Evolutionary conservation across 257 asterid genomes (phyloP).

Genomic region (Rhazya stricta): DNA sequence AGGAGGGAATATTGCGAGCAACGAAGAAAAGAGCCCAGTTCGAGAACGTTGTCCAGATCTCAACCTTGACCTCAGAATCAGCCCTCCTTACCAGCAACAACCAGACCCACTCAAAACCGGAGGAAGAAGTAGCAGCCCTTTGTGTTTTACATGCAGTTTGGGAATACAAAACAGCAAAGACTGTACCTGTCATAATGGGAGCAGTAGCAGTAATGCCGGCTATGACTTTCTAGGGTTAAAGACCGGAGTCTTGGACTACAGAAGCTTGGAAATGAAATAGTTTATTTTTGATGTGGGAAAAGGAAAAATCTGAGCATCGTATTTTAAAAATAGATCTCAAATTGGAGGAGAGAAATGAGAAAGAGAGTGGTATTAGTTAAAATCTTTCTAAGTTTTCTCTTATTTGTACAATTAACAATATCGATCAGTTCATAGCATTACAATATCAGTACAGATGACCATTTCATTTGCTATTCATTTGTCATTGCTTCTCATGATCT

Average conservation of each 20-base stretch:
- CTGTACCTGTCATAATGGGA: conserved; percentile 39
- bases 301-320: not conserved
- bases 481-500: not conserved
- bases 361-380: conserved; percentile 23
- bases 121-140: conserved; percentile 19
- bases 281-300: conserved; percentile 11
- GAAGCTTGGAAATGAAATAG: conserved; percentile 69
- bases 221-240: conserved; percentile 61
- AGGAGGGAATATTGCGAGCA: conserved; percentile 3
- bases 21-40: conserved; percentile 30
- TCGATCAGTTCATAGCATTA: conserved; percentile 16
- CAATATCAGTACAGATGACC: conserved; percentile 14
- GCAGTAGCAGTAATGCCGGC: conserved; percentile 29
- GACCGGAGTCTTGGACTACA: conserved; percentile 53
- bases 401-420: conserved; percentile 31
- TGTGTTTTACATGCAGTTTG: conserved; percentile 61
- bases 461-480: conserved; percentile 16
- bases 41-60: conserved; percentile 63
- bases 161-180: conserved; percentile 62
- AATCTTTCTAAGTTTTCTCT: conserved; percentile 22
- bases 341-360: conserved; percentile 11
- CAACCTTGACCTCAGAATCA: conserved; percentile 81
- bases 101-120: conserved; percentile 23
- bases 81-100: conserved; percentile 56
- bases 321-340: conserved; percentile 2